Evolutionary conservation across 805 yeast species (phyloP).

Genomic region (Metschnikowia arizonensis): DNA sequence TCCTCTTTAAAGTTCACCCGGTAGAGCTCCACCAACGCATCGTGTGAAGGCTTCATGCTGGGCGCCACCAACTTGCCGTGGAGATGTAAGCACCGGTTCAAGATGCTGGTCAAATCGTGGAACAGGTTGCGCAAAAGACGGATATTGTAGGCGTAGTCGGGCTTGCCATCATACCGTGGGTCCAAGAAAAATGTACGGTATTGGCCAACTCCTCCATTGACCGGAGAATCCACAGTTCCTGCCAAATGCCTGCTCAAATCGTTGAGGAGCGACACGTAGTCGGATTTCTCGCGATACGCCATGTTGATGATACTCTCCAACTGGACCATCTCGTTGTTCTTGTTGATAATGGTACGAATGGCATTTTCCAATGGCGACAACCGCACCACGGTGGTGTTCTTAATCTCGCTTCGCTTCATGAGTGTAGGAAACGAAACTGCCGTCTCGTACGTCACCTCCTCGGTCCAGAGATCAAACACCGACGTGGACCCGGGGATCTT

Average conservation of each 20-base stretch:
- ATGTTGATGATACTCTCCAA: conserved; percentile 57
- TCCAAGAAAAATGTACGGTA: conserved; percentile 64
- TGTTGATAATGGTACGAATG: conserved; percentile 56
- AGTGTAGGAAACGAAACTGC: conserved; percentile 77
- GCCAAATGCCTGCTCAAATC: conserved; percentile 67
- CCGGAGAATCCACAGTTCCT: conserved; percentile 90
- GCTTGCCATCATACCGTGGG: conserved; percentile 30
- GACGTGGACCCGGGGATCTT: conserved; percentile 70
- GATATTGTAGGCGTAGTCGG: conserved; percentile 27
- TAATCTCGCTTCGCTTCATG: conserved; percentile 78
- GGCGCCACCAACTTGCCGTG: conserved; percentile 64
- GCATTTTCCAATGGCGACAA: conserved; percentile 87
- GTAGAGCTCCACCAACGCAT: conserved; percentile 59
- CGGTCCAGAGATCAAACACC: conserved; percentile 80
- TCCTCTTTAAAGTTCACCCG: conserved; percentile 66
- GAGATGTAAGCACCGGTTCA: conserved; percentile 60
- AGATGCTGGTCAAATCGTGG: conserved; percentile 61
- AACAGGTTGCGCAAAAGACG: conserved; percentile 49
- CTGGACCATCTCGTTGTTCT: conserved; percentile 68
- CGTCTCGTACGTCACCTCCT: conserved; percentile 77
- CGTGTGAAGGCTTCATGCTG: conserved; percentile 58
- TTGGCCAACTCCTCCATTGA: conserved; percentile 87
- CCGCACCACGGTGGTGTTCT: conserved; percentile 42
- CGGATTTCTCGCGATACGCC: conserved; percentile 49
- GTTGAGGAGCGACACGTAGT: conserved; percentile 46